phyloP scores from a whole-genome alignment of 2,329 filamentous ascomycete species.

The Epichloe coenophiala region DNA sequence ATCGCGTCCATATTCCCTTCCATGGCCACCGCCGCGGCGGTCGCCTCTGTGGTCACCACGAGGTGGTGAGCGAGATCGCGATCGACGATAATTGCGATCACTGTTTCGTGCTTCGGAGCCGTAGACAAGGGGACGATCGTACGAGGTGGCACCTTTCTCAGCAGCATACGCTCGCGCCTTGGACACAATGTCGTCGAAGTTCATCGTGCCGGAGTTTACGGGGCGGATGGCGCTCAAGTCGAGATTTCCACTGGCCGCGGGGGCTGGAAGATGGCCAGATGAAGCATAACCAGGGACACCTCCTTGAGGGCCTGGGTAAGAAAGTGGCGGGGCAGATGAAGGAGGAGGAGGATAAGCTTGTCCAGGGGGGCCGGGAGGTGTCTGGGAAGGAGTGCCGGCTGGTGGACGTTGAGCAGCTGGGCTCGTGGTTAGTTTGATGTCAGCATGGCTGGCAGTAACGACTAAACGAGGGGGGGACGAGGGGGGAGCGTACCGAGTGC shows the following conservation, averaged over 20 bases:
- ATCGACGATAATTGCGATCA: slow-evolving; percentile 44
- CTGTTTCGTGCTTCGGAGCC: slow-evolving; percentile 20
- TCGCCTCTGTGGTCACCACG: slow-evolving; percentile 69
- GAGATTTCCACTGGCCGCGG: slow-evolving; percentile 60
- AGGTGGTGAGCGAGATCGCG: slow-evolving; percentile 61
- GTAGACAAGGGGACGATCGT: slow-evolving; percentile 42
- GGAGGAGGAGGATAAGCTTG: slow-evolving; percentile 27
- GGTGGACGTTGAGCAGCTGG: slow-evolving; percentile 32
- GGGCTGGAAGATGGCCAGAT: slow-evolving; percentile 45
- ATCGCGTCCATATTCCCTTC: slow-evolving; percentile 39
- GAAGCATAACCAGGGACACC: slow-evolving; percentile 23
- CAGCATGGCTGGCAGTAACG: neutral
- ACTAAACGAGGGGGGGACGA: slow-evolving; percentile 9
- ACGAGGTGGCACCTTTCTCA: slow-evolving; percentile 57
- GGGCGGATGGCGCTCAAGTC: slow-evolving; percentile 73
- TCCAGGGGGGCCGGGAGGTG: slow-evolving; percentile 22
- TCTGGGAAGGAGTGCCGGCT: slow-evolving; percentile 28
- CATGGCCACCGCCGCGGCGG: slow-evolving; percentile 51
- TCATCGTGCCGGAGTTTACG: slow-evolving; percentile 67
- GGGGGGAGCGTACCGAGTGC: slow-evolving; percentile 28
- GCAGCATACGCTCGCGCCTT: slow-evolving; percentile 73
- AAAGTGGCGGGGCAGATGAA: slow-evolving; percentile 19
- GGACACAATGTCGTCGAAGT: slow-evolving; percentile 71
- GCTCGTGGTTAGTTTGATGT: neutral
- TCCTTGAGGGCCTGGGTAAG: slow-evolving; percentile 25